phyloP scores from a whole-genome alignment of 352 stramenopile genomes.

The Phytophthora cactorum region DNA sequence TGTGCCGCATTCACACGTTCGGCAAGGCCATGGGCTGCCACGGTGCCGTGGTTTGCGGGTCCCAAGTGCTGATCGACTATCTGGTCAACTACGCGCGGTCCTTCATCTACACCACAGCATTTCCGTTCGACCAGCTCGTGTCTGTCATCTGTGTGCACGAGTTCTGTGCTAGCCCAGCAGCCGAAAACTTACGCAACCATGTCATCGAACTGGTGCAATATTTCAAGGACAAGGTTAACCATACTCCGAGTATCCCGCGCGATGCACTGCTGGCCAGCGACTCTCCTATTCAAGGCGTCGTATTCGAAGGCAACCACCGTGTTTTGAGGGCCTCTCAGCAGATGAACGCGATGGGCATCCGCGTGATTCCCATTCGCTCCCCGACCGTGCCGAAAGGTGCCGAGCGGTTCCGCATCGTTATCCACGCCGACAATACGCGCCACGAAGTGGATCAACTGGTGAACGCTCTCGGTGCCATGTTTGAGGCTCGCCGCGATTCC shows the following conservation, averaged over 20 bases:
- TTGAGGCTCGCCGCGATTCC: slow-evolving; percentile 33
- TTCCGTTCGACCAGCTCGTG: slow-evolving; percentile 92
- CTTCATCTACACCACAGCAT: slow-evolving; percentile 98
- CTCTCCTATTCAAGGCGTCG: slow-evolving; percentile 95
- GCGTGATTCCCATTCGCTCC: slow-evolving; percentile 95
- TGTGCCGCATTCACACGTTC: slow-evolving; percentile 94
- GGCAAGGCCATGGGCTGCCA: slow-evolving; percentile 97
- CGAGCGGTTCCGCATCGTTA: slow-evolving; percentile 96
- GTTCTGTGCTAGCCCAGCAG: slow-evolving; percentile 67
- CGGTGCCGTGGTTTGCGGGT: slow-evolving; percentile 94
- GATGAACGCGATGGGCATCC: slow-evolving; percentile 78
- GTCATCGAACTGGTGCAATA: slow-evolving; percentile 69
- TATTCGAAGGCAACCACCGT: slow-evolving; percentile 91
- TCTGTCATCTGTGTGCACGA: slow-evolving; percentile 91
- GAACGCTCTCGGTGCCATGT: slow-evolving; percentile 52
- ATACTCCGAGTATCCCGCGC: slow-evolving; percentile 45
- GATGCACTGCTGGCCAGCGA: slow-evolving; percentile 66
- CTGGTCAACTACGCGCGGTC: slow-evolving; percentile 97
- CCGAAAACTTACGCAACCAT: slow-evolving; percentile 44
- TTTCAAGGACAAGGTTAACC: slow-evolving; percentile 75
- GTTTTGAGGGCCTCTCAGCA: slow-evolving; percentile 82
- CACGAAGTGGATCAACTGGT: slow-evolving; percentile 85
- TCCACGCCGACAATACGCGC: slow-evolving; percentile 95
- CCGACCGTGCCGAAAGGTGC: slow-evolving; percentile 94
- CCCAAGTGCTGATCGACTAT: slow-evolving; percentile 91